Conservation (phyloP, 441 rosid species). For the Pelargonium citronellum region DNA sequence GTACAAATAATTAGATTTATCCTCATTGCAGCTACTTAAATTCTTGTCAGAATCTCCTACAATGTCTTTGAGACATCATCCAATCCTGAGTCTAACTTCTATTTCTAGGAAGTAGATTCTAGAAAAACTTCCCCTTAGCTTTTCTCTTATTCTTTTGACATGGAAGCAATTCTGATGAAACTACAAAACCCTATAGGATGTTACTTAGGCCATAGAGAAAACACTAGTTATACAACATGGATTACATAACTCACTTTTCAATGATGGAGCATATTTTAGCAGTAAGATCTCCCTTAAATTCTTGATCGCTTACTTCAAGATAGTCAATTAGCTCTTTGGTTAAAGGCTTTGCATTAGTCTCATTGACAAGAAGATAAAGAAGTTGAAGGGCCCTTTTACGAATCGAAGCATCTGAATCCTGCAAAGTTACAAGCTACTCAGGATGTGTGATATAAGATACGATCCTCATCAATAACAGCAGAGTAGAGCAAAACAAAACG, state of each 20-base stretch:
- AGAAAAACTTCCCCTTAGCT: neutral
- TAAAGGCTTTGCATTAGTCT: constrained; percentile 80
- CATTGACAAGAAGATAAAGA: constrained; percentile 79
- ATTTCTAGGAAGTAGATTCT: neutral
- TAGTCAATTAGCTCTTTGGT: constrained; percentile 88
- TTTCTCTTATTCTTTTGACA: neutral
- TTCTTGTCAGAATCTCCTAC: neutral
- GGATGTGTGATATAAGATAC: constrained; percentile 17
- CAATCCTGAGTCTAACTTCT: constrained; percentile 1
- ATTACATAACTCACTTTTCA: constrained; percentile 68
- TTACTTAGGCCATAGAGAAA: constrained; percentile 5
- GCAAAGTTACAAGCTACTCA: constrained; percentile 31
- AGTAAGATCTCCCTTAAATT: constrained; percentile 92
- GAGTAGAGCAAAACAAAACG: constrained; percentile 1
- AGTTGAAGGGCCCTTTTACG: constrained; percentile 97
- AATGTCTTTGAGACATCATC: constrained; percentile 13
- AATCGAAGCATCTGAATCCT: constrained; percentile 98
- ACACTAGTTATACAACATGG: constrained; percentile 14
- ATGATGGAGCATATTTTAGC: constrained; percentile 93
- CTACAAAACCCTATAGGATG: constrained; percentile 16
- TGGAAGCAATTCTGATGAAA: neutral
- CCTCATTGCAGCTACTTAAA: neutral
- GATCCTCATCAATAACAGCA: constrained; percentile 11
- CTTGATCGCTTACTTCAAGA: constrained; percentile 92
- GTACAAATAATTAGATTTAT: neutral